phyloP scores from a whole-genome alignment of 2,329 filamentous ascomycete genomes.

The Pestalotiopsis sp. region DNA sequence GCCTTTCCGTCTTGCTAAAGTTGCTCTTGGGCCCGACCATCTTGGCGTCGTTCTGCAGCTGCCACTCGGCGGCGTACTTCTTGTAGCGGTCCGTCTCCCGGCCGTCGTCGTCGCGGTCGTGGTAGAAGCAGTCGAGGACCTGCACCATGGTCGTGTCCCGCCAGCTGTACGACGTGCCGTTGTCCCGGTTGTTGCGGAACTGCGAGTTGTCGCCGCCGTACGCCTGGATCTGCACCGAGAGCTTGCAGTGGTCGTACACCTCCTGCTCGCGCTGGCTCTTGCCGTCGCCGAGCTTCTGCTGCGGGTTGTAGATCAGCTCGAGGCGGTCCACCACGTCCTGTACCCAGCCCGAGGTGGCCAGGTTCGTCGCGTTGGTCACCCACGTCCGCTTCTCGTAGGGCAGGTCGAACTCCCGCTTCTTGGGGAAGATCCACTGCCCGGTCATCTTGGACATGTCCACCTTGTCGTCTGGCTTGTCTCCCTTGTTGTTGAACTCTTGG shows the following conservation, averaged over 20 bases:
- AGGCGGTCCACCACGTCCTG: neutral
- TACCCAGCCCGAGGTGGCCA: conserved; percentile 39
- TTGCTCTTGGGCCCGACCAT: conserved; percentile 29
- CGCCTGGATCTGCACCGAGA: neutral
- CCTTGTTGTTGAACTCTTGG: neutral
- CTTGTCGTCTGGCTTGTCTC: neutral
- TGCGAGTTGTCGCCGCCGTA: conserved; percentile 36
- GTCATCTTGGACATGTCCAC: conserved; percentile 40
- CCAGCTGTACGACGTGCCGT: conserved; percentile 49
- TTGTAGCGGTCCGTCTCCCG: neutral
- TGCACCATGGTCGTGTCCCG: conserved; percentile 41
- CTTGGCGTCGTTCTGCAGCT: conserved; percentile 9
- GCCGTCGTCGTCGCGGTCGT: conserved; percentile 29
- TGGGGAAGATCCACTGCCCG: conserved; percentile 45
- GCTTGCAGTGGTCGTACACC: neutral
- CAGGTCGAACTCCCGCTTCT: conserved; percentile 45
- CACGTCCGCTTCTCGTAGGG: conserved; percentile 50
- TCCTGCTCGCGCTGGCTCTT: neutral
- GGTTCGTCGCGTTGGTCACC: conserved; percentile 40
- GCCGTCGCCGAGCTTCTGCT: neutral
- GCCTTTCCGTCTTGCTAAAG: conserved; percentile 39
- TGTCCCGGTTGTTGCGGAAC: conserved; percentile 39
- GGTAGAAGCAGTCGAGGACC: conserved; percentile 44
- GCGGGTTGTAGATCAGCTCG: neutral
- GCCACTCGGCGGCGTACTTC: neutral